Percentiles rank a stretch among this genome's conserved stretches.
These are phyloP conservation scores for Candida alai DNA, from an alignment of 805 yeast species.

Conservation along the genomic window DNA sequence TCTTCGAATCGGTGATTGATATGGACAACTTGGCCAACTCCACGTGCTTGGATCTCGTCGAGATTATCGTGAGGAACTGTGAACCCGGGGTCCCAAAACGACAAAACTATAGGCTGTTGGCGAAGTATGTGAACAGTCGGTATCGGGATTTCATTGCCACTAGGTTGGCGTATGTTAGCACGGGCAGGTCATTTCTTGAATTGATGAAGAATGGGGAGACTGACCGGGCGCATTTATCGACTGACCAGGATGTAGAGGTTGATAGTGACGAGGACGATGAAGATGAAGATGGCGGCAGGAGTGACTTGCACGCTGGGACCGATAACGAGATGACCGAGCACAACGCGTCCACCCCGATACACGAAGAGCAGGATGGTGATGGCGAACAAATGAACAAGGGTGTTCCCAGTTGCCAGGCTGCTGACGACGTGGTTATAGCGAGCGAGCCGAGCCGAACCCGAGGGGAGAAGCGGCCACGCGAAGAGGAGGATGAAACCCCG, in stretches of 20 bases:
- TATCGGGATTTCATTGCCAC: constrained; percentile 20
- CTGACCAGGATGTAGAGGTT: constrained; percentile 6
- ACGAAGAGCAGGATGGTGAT: constrained; percentile 13
- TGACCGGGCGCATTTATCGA: neutral
- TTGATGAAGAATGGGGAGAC: constrained; percentile 17
- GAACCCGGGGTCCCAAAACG: constrained; percentile 13
- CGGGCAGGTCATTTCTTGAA: constrained; percentile 24
- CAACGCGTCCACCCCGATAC: constrained; percentile 27
- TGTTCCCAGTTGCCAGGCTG: neutral
- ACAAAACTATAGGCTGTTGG: constrained; percentile 26
- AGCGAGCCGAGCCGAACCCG: neutral
- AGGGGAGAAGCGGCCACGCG: constrained; percentile 1
- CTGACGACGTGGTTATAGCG: neutral
- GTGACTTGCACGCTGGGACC: constrained; percentile 8
- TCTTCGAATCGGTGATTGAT: constrained; percentile 45
- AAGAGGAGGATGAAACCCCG: constrained; percentile 1
- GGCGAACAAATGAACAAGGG: neutral
- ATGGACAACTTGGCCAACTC: constrained; percentile 69
- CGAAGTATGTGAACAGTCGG: constrained; percentile 26
- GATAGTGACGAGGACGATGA: constrained; percentile 8
- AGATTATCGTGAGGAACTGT: constrained; percentile 31
- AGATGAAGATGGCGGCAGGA: constrained; percentile 7
- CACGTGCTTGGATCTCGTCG: constrained; percentile 66
- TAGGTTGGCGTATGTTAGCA: constrained; percentile 26
- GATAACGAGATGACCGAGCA: constrained; percentile 19